A percentile compares a stretch with the other conserved stretches of the same genome.
These are phyloP conservation scores for Zygotorulaspora mrakii DNA, from an alignment of 1,139 yeast species.

Conservation along the genomic window DNA sequence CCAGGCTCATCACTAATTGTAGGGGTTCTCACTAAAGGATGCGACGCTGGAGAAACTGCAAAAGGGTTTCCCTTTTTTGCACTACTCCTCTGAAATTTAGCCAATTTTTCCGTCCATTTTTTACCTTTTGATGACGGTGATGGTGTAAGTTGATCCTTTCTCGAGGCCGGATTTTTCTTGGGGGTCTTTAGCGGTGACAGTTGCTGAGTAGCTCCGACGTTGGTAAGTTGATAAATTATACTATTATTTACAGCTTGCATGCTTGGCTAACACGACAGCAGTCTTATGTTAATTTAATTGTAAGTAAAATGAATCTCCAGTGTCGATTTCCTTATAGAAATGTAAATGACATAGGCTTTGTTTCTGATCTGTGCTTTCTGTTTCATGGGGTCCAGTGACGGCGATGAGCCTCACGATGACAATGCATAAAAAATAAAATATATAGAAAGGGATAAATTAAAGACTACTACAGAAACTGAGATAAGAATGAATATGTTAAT, in stretches of 20 bases:
- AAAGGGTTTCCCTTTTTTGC: conserved; percentile 16
- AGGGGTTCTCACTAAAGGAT: conserved; percentile 3
- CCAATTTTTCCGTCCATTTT: conserved; percentile 24
- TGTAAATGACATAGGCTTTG: background rate
- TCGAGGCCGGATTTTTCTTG: conserved; percentile 11
- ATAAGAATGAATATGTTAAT: background rate
- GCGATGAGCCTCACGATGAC: too few species aligned
- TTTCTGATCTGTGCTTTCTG: too few species aligned
- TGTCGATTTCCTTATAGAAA: background rate
- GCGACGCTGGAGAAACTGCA: conserved; percentile 8
- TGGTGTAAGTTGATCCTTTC: conserved; percentile 13
- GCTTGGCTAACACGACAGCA: too few species aligned
- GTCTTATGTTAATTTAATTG: too few species aligned
- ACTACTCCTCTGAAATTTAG: conserved; percentile 18
- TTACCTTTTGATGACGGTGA: conserved; percentile 21
- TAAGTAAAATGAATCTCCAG: too few species aligned
- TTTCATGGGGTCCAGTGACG: too few species aligned
- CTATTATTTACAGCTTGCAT: conserved; percentile 19
- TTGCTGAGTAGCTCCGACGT: conserved; percentile 19
- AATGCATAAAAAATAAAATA: too few species aligned
- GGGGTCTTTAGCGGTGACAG: conserved; percentile 16
- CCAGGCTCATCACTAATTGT: conserved; percentile 4
- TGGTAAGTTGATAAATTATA: conserved; percentile 17
- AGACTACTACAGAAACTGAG: conserved; percentile 3
- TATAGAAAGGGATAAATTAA: conserved; percentile 4